Base-by-base conservation (phyloP, 495 filamentous ascomycete genomes). In the Immersiella caudata region DNA sequence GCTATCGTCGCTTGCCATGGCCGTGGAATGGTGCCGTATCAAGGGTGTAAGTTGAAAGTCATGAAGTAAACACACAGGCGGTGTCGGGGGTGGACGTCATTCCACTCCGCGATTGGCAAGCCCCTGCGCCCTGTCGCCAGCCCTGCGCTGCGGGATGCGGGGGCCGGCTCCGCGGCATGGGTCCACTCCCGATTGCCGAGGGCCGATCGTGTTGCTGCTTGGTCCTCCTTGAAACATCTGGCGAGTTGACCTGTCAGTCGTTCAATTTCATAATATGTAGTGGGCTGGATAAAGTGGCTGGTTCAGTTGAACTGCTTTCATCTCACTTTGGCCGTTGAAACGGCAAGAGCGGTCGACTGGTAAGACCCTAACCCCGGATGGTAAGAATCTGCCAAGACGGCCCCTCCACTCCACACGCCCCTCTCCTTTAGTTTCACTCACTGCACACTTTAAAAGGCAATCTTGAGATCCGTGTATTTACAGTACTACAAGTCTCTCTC, bases 1-100 rank as follows among this genome's bases (percentile, higher is more conserved):
- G 52, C 58, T 72, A 2, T 68, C 67, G 35, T 46, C 40, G 40
- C 22, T 11, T 51, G 57, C 27, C 26, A 59, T 59, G 27, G 27
- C 33, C 57, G 25, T 9, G 40, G 40, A 14, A 6, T 46, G 40
- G 40, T 46, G 40, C 14, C 2, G 4, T 46, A 46, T 33, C 29
- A 33, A 33, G 29, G 29, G 29, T 3, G 29, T 33, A 18, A 46
- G 22, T 18, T 25, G 20, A 56, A 26, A 22, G 12, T 18, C 21
- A 57, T 18, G 21, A 27, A 27, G 54, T 57, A 57, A 57, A 56
- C 12, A 24, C 7, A 27, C 11, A 24, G 22, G 11, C 54, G 54
- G 54, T 27, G 21, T 57, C 54, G 26, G 54, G 22, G 4, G 40
- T 12, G 40, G 40, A 57, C 22, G 54, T 57, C 54, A 57, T 57